phyloP scores from a whole-genome alignment of 495 filamentous ascomycete genomes.

The Articulospora tetracladia region DNA sequence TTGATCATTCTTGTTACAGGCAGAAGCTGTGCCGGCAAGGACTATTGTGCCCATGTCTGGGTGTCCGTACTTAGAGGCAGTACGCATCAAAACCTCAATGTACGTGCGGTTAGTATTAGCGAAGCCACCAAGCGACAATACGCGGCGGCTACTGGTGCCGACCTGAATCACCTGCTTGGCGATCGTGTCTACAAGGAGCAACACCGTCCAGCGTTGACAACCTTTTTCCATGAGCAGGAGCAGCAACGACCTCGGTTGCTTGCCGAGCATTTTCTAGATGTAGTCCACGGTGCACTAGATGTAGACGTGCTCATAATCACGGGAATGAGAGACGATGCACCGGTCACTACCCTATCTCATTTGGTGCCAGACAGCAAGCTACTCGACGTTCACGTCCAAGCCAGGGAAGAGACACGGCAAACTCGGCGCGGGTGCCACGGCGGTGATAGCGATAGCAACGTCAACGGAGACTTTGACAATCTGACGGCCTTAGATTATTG shows the following conservation, averaged over 20 bases:
- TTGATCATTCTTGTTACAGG: conserved; percentile 61
- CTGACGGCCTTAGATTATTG: conserved; percentile 31
- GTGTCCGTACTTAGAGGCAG: conserved; percentile 35
- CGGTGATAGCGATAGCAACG: conserved; percentile 23
- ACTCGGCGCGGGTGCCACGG: conserved; percentile 33
- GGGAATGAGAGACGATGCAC: conserved; percentile 62
- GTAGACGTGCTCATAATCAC: conserved; percentile 59
- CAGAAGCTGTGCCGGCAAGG: conserved; percentile 54
- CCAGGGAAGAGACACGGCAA: conserved; percentile 39
- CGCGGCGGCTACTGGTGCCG: conserved; percentile 46
- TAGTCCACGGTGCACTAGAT: conserved; percentile 40
- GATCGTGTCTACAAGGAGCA: conserved; percentile 61
- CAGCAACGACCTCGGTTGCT: conserved; percentile 41
- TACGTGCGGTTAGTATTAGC: conserved; percentile 54
- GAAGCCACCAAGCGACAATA: conserved; percentile 57
- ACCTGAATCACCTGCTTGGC: conserved; percentile 42
- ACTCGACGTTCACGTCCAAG: conserved; percentile 49
- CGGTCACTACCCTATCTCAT: conserved; percentile 50
- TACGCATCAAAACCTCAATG: conserved; percentile 32
- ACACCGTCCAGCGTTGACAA: conserved; percentile 50
- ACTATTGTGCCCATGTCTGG: conserved; percentile 57
- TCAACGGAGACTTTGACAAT: conserved; percentile 26
- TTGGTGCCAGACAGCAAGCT: conserved; percentile 52
- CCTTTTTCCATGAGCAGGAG: conserved; percentile 49
- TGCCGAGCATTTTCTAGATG: conserved; percentile 52